phyloP scores from a whole-genome alignment of 768 basidiomycete genomes.

The Myochromella boudieri region DNA sequence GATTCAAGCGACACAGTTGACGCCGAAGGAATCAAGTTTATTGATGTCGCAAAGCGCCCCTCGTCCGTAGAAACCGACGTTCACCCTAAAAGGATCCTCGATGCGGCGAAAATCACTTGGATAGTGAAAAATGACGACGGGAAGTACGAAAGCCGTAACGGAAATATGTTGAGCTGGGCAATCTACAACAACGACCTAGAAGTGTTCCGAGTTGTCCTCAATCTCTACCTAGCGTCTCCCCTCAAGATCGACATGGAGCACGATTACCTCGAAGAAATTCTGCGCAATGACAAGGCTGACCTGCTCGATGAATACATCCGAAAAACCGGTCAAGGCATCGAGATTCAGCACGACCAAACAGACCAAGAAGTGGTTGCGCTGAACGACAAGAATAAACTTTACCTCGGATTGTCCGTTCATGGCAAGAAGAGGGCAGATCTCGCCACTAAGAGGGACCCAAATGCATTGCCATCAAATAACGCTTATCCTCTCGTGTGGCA shows the following conservation, averaged over 20 bases:
- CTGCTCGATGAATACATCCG: slow-evolving; percentile 62
- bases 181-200: slow-evolving; percentile 48
- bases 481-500: slow-evolving; percentile 41
- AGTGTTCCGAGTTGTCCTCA: slow-evolving; percentile 44
- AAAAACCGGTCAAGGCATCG: slow-evolving; percentile 44
- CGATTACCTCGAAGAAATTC: slow-evolving; percentile 24
- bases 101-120: slow-evolving; percentile 7
- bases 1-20: slow-evolving; percentile 41
- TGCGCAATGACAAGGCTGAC: slow-evolving; percentile 40
- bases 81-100: slow-evolving; percentile 38
- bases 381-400: slow-evolving; percentile 43
- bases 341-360: slow-evolving; percentile 28
- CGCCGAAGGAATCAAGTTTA: slow-evolving; percentile 38
- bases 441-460: slow-evolving; percentile 48
- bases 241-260: slow-evolving; percentile 24
- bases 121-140: slow-evolving; percentile 3
- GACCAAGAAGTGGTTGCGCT: slow-evolving; percentile 20
- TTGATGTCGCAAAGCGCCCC: slow-evolving; percentile 51
- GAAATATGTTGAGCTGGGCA: slow-evolving; percentile 31
- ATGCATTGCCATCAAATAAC: slow-evolving; percentile 24
- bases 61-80: slow-evolving; percentile 41
- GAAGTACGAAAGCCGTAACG: not conserved
- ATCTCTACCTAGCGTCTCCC: slow-evolving; percentile 40
- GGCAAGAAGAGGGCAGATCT: slow-evolving; percentile 63
- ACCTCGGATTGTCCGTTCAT: slow-evolving; percentile 63